phyloP scores from a whole-genome alignment of 768 basidiomycete genomes.

The Tremella yokohamensis region DNA sequence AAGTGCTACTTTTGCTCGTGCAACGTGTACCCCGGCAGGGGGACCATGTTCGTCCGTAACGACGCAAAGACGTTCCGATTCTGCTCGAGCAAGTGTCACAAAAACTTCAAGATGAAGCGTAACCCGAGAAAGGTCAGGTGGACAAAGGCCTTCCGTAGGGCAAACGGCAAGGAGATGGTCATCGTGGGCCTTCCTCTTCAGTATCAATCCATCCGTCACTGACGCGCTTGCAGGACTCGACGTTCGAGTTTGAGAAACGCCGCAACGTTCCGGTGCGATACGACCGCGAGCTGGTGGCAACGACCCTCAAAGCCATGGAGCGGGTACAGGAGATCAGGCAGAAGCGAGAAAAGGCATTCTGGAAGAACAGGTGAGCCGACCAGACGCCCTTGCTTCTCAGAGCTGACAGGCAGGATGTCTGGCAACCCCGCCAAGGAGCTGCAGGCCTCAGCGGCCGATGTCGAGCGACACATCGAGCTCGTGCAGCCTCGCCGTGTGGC shows the following conservation, averaged over 20 bases:
- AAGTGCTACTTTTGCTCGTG: constrained; percentile 99
- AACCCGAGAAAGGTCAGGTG: constrained; percentile 98
- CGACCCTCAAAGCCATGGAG: constrained; percentile 94
- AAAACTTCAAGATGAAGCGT: constrained; percentile 99
- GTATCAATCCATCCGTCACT: not conserved
- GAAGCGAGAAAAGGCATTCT: constrained; percentile 88
- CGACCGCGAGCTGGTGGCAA: constrained; percentile 86
- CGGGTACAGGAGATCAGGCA: constrained; percentile 86
- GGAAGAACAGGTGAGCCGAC: constrained; percentile 71
- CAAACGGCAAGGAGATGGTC: constrained; percentile 99
- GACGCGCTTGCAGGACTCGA: constrained; percentile 69
- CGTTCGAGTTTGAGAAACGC: constrained; percentile 98
- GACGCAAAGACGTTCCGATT: constrained; percentile 98
- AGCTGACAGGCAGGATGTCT: constrained; percentile 64
- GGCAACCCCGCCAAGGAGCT: constrained; percentile 65
- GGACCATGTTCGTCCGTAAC: constrained; percentile 94
- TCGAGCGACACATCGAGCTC: constrained; percentile 57
- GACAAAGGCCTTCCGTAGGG: constrained; percentile 99
- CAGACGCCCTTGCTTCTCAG: not conserved
- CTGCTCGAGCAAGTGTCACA: constrained; percentile 98
- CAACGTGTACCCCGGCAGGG: constrained; percentile 94
- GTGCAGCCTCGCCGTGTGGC: constrained; percentile 52
- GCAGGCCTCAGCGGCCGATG: constrained; percentile 60
- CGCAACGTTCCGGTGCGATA: constrained; percentile 96
- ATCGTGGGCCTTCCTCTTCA: constrained; percentile 61